phyloP scores from a whole-genome alignment of 1,139 yeast species.

The Candida sp. region DNA sequence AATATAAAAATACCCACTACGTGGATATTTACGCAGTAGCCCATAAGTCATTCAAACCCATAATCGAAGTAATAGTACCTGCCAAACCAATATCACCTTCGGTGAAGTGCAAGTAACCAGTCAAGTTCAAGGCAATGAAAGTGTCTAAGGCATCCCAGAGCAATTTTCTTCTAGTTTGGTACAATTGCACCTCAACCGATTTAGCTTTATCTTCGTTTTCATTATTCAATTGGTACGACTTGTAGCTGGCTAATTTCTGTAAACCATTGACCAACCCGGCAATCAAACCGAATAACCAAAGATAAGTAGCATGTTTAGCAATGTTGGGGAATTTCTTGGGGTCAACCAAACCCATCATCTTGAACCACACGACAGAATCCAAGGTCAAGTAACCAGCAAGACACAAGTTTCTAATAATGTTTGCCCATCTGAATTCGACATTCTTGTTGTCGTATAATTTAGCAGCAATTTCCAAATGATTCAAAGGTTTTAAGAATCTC shows the following conservation, averaged over 20 bases:
- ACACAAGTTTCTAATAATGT: conserved; percentile 66
- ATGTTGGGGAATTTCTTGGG: conserved; percentile 31
- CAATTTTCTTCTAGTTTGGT: conserved; percentile 57
- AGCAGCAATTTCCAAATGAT: conserved; percentile 69
- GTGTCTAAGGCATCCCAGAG: conserved; percentile 79
- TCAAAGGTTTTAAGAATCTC: conserved; percentile 81
- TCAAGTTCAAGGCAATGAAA: conserved; percentile 70
- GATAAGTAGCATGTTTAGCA: conserved; percentile 50
- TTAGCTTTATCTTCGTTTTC: conserved; percentile 30
- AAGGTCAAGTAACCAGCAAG: conserved; percentile 72
- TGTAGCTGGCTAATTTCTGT: conserved; percentile 26
- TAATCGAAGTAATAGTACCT: conserved; percentile 76
- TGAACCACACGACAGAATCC: conserved; percentile 73
- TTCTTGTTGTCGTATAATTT: conserved; percentile 71
- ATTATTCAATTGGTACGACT: conserved; percentile 18
- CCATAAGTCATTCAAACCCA: conserved; percentile 82
- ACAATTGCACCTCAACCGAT: conserved; percentile 29
- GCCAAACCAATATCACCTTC: conserved; percentile 86
- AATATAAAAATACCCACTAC: background rate
- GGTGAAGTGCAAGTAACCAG: conserved; percentile 57
- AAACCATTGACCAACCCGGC: conserved; percentile 60
- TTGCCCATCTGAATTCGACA: conserved; percentile 57
- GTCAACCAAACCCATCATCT: conserved; percentile 45
- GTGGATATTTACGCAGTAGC: conserved; percentile 13
- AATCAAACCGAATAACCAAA: conserved; percentile 75